A percentile compares a stretch with the other conserved stretches of the same genome.
Conservation (phyloP, 768 basidiomycete species). For the Lactarius sanguifluus region DNA sequence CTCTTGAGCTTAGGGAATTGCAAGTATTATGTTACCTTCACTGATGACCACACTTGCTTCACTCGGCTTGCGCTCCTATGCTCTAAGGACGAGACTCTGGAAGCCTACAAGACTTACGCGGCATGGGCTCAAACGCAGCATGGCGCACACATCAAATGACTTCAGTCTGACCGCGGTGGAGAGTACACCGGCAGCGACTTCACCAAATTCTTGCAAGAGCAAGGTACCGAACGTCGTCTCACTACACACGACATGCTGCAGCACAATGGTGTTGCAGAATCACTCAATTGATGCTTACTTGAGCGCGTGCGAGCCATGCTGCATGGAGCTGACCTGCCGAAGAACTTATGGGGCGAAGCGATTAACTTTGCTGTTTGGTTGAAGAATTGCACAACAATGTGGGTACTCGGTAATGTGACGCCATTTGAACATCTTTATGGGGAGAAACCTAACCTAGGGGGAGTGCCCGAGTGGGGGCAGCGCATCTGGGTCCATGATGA, state of each 20-base stretch:
- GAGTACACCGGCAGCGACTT: slow-evolving; percentile 26
- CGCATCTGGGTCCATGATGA: too few species aligned
- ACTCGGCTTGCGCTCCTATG: slow-evolving; percentile 34
- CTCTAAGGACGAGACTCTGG: slow-evolving; percentile 36
- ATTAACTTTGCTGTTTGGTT: slow-evolving; percentile 8
- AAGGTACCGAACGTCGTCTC: slow-evolving; percentile 28
- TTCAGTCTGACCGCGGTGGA: slow-evolving; percentile 33
- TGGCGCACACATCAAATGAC: slow-evolving; percentile 33
- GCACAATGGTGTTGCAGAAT: slow-evolving; percentile 43
- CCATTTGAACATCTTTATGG: not conserved
- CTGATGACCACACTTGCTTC: slow-evolving; percentile 37
- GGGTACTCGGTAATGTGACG: not conserved
- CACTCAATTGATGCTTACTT: slow-evolving; percentile 36
- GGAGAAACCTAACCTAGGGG: not conserved
- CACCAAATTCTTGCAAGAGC: slow-evolving; percentile 27
- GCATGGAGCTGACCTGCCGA: slow-evolving; percentile 34
- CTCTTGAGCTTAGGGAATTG: slow-evolving; percentile 33
- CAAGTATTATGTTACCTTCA: slow-evolving; percentile 40
- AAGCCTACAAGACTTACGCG: slow-evolving; percentile 33
- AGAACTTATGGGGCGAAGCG: slow-evolving; percentile 39
- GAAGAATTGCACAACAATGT: not conserved
- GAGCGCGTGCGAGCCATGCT: slow-evolving; percentile 39
- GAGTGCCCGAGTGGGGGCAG: not conserved
- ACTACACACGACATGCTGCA: slow-evolving; percentile 27
- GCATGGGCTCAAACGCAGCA: slow-evolving; percentile 34